These are phyloP conservation scores for Amphicarpaea edgeworthii DNA, from an alignment of 306 rosid species.

Conservation along the genomic window DNA sequence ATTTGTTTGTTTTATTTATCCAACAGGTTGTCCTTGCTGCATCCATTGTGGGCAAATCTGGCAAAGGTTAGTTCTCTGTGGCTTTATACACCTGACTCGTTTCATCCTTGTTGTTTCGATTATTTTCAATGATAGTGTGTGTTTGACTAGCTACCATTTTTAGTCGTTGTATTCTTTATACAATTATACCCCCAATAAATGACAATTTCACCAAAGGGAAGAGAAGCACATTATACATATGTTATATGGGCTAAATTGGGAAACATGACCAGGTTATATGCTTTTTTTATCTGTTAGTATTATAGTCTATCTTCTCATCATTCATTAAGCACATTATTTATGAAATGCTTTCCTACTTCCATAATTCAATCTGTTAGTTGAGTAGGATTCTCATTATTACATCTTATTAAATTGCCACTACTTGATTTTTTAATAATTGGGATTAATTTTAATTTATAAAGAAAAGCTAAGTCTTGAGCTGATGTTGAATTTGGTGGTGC, in stretches of 20 bases:
- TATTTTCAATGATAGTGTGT: not conserved
- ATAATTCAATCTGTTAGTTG: not conserved
- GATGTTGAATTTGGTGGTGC: slow-evolving; percentile 12
- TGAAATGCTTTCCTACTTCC: not conserved
- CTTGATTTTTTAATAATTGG: not conserved
- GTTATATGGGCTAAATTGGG: not conserved
- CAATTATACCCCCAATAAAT: not conserved
- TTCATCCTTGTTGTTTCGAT: slow-evolving; percentile 21
- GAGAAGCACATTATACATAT: not conserved
- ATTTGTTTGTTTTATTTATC: slow-evolving; percentile 41
- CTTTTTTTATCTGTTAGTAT: slow-evolving; percentile 5
- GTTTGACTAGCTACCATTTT: slow-evolving; percentile 3
- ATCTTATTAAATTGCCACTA: not conserved
- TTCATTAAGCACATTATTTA: not conserved
- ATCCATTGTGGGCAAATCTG: slow-evolving; percentile 87
- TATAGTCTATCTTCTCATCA: not conserved
- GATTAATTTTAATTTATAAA: not conserved
- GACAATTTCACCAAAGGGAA: slow-evolving; percentile 9
- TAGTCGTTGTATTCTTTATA: slow-evolving; percentile 25
- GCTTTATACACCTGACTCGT: not conserved
- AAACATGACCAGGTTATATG: not conserved
- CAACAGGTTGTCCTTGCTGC: slow-evolving; percentile 94
- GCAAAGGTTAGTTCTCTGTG: slow-evolving; percentile 75
- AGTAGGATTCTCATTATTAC: not conserved
- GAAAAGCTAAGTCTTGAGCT: not conserved